phyloP scores from a whole-genome alignment of 140 eudicot genomes.

The Anethum foeniculum region DNA sequence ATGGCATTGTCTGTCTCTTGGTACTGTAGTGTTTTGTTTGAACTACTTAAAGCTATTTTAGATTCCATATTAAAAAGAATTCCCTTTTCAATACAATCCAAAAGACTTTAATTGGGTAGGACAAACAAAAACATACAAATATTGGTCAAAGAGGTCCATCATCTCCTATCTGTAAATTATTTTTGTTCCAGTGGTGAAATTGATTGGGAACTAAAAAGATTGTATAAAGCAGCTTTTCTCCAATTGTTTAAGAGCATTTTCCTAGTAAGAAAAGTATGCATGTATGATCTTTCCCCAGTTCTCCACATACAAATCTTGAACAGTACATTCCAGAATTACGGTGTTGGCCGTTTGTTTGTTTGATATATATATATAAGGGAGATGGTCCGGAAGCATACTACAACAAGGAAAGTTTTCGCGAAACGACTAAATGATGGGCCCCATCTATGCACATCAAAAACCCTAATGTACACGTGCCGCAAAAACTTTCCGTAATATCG shows the following conservation, averaged over 20 bases:
- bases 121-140: slow-evolving; percentile 14
- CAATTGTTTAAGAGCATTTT: slow-evolving; percentile 41
- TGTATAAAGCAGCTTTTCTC: slow-evolving; percentile 30
- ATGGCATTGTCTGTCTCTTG: slow-evolving; percentile 22
- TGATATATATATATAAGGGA: no score
- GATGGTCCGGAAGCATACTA: no score
- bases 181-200: slow-evolving; percentile 40
- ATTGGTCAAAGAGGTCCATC: slow-evolving; percentile 24
- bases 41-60: slow-evolving; percentile 24
- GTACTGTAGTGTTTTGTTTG: slow-evolving; percentile 29
- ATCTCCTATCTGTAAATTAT: slow-evolving; percentile 40
- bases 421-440: no score
- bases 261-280: not conserved
- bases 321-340: slow-evolving; percentile 12
- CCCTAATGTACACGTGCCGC: no score
- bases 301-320: slow-evolving; percentile 23
- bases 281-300: not conserved
- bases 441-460: no score
- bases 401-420: no score
- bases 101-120: slow-evolving; percentile 18
- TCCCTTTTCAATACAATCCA: slow-evolving; percentile 16
- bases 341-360: not conserved
- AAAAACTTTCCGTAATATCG: no score
- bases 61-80: not conserved
- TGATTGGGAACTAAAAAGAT: slow-evolving; percentile 40